A percentile compares a stretch with the other conserved stretches of the same genome.
phyloP scores from a whole-genome alignment of 2,329 filamentous ascomycete species.

The Pezicula rhizophila region DNA sequence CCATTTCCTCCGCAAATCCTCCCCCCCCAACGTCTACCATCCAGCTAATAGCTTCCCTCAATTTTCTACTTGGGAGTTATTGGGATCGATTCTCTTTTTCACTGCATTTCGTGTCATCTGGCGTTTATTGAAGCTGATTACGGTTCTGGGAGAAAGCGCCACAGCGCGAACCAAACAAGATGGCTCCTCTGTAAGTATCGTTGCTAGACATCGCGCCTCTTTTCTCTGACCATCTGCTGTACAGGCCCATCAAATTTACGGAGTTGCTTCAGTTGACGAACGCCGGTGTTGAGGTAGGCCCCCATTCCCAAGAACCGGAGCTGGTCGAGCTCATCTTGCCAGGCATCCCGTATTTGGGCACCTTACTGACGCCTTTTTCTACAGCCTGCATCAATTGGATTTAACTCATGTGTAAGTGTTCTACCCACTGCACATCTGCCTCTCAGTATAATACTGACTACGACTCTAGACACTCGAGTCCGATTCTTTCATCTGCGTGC shows the following conservation, averaged over 20 bases:
- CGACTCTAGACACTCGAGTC: constrained; percentile 83
- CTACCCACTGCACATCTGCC: constrained; percentile 6
- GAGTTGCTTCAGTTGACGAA: constrained; percentile 72
- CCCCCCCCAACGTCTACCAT: neutral
- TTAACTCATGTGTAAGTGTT: constrained; percentile 74
- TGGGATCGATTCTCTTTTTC: constrained; percentile 16
- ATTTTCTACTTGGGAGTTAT: constrained; percentile 13
- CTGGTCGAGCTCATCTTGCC: constrained; percentile 11
- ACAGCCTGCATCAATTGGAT: constrained; percentile 69
- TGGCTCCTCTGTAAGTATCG: neutral
- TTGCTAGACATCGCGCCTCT: neutral
- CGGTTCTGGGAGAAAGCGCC: constrained; percentile 19
- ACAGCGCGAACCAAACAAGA: constrained; percentile 2
- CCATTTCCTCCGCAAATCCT: constrained; percentile 1
- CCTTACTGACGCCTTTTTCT: constrained; percentile 26
- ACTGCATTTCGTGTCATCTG: constrained; percentile 5
- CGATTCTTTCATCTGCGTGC: constrained; percentile 91
- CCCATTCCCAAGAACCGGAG: constrained; percentile 8
- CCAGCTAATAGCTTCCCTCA: constrained; percentile 7
- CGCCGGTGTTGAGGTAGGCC: constrained; percentile 46
- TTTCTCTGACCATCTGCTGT: neutral
- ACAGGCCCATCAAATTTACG: constrained; percentile 77
- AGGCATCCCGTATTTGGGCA: constrained; percentile 15
- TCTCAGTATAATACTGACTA: constrained; percentile 9
- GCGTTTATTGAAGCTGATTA: constrained; percentile 21